Conservation (phyloP, 352 stramenopile species). For the Globisporangium ultimum region DNA sequence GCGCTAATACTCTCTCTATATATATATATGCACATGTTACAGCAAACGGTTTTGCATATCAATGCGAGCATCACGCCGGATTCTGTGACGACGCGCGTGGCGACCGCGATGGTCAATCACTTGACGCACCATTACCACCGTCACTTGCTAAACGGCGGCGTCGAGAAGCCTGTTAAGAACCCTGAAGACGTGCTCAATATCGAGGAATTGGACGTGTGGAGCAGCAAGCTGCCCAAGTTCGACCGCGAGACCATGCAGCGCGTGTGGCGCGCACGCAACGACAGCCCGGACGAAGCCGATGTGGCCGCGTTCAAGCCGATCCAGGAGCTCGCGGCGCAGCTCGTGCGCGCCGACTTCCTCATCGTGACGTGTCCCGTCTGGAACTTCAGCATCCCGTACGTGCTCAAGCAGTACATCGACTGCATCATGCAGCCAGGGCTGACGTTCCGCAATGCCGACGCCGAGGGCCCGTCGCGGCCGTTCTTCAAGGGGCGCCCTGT, state of each 20-base stretch:
- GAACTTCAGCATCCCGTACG: slow-evolving; percentile 77
- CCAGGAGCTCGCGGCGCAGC: slow-evolving; percentile 53
- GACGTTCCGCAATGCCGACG: slow-evolving; percentile 69
- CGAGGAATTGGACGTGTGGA: slow-evolving; percentile 72
- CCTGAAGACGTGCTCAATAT: slow-evolving; percentile 56
- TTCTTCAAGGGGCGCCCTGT: slow-evolving; percentile 56
- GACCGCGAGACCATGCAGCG: slow-evolving; percentile 66
- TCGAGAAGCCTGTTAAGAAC: slow-evolving; percentile 17
- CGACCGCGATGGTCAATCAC: slow-evolving; percentile 63
- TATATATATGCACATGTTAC: neutral
- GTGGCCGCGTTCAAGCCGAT: slow-evolving; percentile 62
- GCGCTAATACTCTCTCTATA: neutral
- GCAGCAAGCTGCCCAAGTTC: slow-evolving; percentile 57
- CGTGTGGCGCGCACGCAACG: slow-evolving; percentile 65
- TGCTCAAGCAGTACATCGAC: slow-evolving; percentile 84
- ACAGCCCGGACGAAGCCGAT: slow-evolving; percentile 51
- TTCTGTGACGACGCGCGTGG: slow-evolving; percentile 66
- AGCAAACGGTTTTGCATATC: slow-evolving; percentile 78
- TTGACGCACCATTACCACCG: slow-evolving; percentile 72
- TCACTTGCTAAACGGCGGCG: slow-evolving; percentile 29
- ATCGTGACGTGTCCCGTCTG: slow-evolving; percentile 74
- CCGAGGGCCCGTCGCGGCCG: slow-evolving; percentile 45
- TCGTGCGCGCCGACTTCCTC: slow-evolving; percentile 70
- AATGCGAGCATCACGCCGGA: slow-evolving; percentile 73
- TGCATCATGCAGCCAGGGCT: slow-evolving; percentile 71